Conservation (phyloP, 805 yeast species). For the Schwanniomyces sp. region DNA sequence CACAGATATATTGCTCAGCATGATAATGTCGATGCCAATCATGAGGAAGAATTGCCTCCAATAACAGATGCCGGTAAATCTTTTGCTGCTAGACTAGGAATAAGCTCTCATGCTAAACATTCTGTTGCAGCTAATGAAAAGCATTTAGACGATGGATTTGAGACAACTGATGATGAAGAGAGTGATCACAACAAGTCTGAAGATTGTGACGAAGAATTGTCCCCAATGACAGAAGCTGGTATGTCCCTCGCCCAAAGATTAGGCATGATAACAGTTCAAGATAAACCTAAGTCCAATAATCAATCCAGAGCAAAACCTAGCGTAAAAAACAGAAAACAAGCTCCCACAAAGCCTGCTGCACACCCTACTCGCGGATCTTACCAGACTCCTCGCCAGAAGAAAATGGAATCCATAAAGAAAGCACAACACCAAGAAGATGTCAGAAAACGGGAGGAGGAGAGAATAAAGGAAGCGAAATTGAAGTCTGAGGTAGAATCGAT, state of each 20-base stretch:
- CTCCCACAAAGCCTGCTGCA: constrained; percentile 3
- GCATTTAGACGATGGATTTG: constrained; percentile 7
- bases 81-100: constrained; percentile 30
- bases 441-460: constrained; percentile 1
- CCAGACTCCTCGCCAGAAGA: constrained; percentile 7
- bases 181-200: neutral
- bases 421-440: constrained; percentile 5
- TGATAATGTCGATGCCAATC: constrained; percentile 5
- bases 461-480: constrained; percentile 15
- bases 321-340: constrained; percentile 1
- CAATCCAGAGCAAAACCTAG: neutral
- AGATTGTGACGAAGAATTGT: constrained; percentile 11
- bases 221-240: constrained; percentile 32
- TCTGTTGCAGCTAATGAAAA: neutral
- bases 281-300: neutral
- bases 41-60: constrained; percentile 15
- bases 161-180: constrained; percentile 7
- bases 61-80: constrained; percentile 31
- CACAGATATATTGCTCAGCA: constrained; percentile 4
- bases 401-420: constrained; percentile 4
- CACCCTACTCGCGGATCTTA: constrained; percentile 3
- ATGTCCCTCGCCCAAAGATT: constrained; percentile 31
- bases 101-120: constrained; percentile 5
- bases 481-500: constrained; percentile 24
- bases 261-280: constrained; percentile 12